Evolutionary conservation across 192 early-diverging fungal species (phyloP).

Genomic region (Coemansia sp.): DNA sequence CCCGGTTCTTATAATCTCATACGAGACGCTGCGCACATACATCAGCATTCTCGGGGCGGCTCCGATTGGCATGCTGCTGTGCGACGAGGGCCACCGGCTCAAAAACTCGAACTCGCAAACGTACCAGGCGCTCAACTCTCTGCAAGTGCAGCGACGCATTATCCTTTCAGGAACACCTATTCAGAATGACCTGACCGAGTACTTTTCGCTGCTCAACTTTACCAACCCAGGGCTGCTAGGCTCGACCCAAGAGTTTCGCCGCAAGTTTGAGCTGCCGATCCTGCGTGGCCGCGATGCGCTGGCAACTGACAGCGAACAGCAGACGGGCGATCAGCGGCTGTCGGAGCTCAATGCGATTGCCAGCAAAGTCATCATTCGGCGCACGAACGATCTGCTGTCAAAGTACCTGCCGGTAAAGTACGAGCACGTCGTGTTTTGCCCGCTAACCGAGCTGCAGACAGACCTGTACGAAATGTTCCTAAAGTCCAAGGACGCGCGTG

Average conservation of each 20-base stretch:
- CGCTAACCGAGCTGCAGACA: conserved; percentile 71
- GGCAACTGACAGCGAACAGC: conserved; percentile 76
- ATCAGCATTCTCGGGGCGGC: conserved; percentile 69
- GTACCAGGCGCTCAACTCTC: conserved; percentile 73
- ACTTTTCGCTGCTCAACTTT: conserved; percentile 93
- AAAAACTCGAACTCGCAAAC: conserved; percentile 89
- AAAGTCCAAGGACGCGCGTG: conserved; percentile 61
- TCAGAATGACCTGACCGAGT: conserved; percentile 87
- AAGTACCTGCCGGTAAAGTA: conserved; percentile 98
- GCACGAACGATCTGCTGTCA: conserved; percentile 93
- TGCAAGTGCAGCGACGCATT: conserved; percentile 88
- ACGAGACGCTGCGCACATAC: conserved; percentile 90
- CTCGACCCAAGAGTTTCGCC: conserved; percentile 82
- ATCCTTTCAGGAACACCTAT: conserved; percentile 98
- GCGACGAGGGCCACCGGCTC: conserved; percentile 96
- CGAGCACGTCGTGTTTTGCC: conserved; percentile 98
- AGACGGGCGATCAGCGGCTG: conserved; percentile 80
- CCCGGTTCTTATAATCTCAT: conserved; percentile 96
- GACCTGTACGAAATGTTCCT: conserved; percentile 81
- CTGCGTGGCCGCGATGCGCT: conserved; percentile 87
- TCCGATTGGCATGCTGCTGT: conserved; percentile 89
- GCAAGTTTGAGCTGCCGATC: conserved; percentile 93
- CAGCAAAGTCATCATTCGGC: conserved; percentile 94
- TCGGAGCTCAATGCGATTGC: conserved; percentile 81
- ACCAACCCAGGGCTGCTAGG: conserved; percentile 93